Evolutionary conservation across 163 green algal species (phyloP), one percentile per base, ranked within the genome.

Genomic region (Prototheca wickerhamii): DNA sequence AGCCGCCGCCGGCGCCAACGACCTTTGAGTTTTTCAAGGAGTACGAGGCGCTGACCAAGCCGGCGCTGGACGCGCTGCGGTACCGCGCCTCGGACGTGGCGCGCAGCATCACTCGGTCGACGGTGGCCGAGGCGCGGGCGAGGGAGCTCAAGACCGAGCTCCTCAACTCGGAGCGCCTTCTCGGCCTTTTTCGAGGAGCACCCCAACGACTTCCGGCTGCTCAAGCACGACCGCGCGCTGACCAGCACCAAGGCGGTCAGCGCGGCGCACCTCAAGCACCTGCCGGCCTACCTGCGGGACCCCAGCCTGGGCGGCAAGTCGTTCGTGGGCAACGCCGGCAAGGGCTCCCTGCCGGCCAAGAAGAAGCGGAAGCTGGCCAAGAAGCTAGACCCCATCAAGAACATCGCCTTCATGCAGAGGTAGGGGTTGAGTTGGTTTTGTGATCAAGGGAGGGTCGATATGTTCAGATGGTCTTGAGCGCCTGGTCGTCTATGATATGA

Each of bases 71-170:
- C 40, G 87, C 71, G 12, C 72, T 97, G 68, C 70, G 91, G 10
- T 98, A 98, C 68, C 75, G 91, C 0, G 90, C 65, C 0, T 86
- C 96, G 69, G 91, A 97, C 49, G 83, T 96, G 31, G 76, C 82
- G 0, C 75, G 85, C 15, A 76, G 69, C 42, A 82, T 98, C 50
- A 96, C 87, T 7, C 76, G 73, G 34, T 74, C 63, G 2, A 82
- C 83, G 15, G 79, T 98, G 35, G 78, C 80, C 46, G 91, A 98
- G 70, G 90, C 91, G 10, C 62, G 88, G 0, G 84, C 86, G n/a
- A 86, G 88, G 58, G 91, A 97, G 71, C 76, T 98, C n/a, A 84
- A 84, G 61, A 56, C 71, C 23, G 91, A 97, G 83, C 76, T 97
- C 67, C 81, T 97, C 57, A 97, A 96, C 82, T 88, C 77, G 2